phyloP scores from a whole-genome alignment of 148 eudicot species.

The Fallopia convolvulus region DNA sequence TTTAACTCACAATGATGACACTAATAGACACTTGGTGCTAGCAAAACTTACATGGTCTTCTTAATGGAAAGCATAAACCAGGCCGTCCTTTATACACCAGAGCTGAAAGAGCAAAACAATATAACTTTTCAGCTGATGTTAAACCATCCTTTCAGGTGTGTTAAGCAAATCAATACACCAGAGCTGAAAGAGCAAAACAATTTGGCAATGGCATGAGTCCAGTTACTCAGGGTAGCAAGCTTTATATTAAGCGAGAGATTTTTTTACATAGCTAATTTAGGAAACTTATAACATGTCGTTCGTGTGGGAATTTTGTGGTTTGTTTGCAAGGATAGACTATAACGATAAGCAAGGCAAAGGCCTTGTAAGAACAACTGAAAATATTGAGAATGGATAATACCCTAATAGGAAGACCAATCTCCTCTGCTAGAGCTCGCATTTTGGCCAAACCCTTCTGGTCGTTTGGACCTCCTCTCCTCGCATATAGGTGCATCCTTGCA shows the following conservation, averaged over 20 bases:
- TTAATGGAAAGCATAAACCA: too few species aligned
- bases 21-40: too few species aligned
- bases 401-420: conserved; percentile 94
- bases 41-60: too few species aligned
- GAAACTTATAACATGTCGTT: background rate
- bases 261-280: background rate
- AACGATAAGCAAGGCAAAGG: too few species aligned
- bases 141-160: too few species aligned
- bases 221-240: background rate
- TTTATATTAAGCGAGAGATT: background rate
- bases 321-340: background rate
- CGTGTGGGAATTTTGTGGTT: background rate
- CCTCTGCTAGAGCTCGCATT: conserved; percentile 86
- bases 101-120: too few species aligned
- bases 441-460: conserved; percentile 92
- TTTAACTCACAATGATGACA: background rate
- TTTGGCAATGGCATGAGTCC: background rate
- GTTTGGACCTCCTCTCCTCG: conserved; percentile 98
- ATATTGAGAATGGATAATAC: conserved; percentile 28
- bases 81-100: too few species aligned
- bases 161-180: too few species aligned
- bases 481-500: conserved; percentile 83
- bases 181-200: too few species aligned
- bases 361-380: too few species aligned
- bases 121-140: too few species aligned